A percentile compares a stretch with the other conserved stretches of the same genome.
phyloP scores from a whole-genome alignment of 306 rosid genomes.

The Cicer yamashitae region DNA sequence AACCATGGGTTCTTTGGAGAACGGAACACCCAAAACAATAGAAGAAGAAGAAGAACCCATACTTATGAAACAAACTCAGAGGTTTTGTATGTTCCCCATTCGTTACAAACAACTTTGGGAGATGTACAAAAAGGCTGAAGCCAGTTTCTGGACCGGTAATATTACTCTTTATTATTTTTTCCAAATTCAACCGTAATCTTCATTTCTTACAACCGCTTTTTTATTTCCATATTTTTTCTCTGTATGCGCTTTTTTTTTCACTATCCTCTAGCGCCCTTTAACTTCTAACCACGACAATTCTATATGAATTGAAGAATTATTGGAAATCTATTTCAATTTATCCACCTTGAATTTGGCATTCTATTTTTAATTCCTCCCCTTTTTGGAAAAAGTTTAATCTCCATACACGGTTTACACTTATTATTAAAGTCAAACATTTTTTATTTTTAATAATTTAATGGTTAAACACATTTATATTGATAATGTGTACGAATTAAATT shows the following conservation, averaged over 20 bases:
- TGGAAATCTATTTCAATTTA: too few relatives aligned
- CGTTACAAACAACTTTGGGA: conserved; percentile 81
- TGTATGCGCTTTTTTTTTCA: background rate
- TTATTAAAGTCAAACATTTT: too few relatives aligned
- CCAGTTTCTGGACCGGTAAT: conserved; percentile 98
- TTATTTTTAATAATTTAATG: too few relatives aligned
- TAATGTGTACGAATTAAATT: too few relatives aligned
- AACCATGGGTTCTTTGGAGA: conserved; percentile 64
- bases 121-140: conserved; percentile 92
- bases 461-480: too few relatives aligned
- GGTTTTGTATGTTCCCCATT: conserved; percentile 89
- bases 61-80: conserved; percentile 71
- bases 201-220: background rate
- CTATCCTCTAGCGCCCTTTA: background rate
- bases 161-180: background rate
- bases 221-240: background rate
- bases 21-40: conserved; percentile 39
- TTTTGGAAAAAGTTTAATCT: too few relatives aligned
- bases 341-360: too few relatives aligned
- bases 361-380: too few relatives aligned
- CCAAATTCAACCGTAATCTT: conserved; percentile 15
- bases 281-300: too few relatives aligned
- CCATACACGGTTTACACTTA: too few relatives aligned
- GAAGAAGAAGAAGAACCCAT: conserved; percentile 65
- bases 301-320: too few relatives aligned